phyloP scores from a whole-genome alignment of 495 filamentous ascomycete species.

The Chaetomium tenue region DNA sequence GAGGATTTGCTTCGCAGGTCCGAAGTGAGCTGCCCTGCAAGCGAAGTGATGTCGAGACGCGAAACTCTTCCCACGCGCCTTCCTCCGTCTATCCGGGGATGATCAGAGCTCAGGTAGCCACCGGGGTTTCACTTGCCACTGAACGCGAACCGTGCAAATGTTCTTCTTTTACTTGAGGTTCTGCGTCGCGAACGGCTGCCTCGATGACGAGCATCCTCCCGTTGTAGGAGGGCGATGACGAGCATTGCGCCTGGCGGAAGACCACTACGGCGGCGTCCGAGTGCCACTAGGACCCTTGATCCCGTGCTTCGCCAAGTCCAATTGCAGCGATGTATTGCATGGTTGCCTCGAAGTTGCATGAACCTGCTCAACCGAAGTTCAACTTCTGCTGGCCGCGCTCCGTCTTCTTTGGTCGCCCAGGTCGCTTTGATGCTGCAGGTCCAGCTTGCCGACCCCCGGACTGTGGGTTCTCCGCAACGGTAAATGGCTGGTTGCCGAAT shows the following conservation, averaged over 20 bases:
- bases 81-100: background rate
- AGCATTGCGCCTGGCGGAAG: background rate
- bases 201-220: background rate
- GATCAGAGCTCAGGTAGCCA: background rate
- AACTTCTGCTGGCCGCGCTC: constrained; percentile 78
- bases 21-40: background rate
- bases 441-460: constrained; percentile 33
- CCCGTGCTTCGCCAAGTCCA: background rate
- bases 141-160: background rate
- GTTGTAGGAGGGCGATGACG: background rate
- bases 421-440: constrained; percentile 34
- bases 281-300: background rate
- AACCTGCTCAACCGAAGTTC: constrained; percentile 59
- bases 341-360: constrained; percentile 21
- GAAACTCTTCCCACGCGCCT: background rate
- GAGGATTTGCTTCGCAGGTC: background rate
- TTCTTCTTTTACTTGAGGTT: background rate
- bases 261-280: background rate
- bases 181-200: too few species aligned
- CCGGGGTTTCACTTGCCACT: background rate
- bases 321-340: constrained; percentile 21
- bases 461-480: constrained; percentile 29
- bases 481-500: constrained; percentile 41
- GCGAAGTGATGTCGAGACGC: background rate
- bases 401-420: constrained; percentile 48